A percentile compares a stretch with the other conserved stretches of the same genome.
Conservation (phyloP, 2,329 filamentous ascomycete genomes). For the Aspergillus neotritici region DNA sequence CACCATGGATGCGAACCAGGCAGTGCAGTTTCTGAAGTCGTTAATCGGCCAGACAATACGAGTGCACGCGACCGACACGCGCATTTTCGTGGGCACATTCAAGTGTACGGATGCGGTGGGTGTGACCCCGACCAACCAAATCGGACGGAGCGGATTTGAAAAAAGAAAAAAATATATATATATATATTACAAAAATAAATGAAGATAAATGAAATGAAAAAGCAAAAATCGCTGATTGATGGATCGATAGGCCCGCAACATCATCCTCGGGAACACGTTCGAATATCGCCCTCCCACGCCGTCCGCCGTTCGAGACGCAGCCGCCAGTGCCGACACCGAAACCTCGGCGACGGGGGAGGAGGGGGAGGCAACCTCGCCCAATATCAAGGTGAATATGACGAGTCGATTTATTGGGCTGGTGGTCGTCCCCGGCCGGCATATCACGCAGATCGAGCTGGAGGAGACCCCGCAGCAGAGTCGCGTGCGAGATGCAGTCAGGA, state of each 20-base stretch:
- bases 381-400: conserved; percentile 64
- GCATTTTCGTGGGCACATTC: conserved; percentile 83
- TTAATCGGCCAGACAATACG: conserved; percentile 75
- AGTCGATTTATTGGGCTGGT: conserved; percentile 84
- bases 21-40: conserved; percentile 43
- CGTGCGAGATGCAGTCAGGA: conserved; percentile 15
- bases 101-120: conserved; percentile 89
- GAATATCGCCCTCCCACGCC: conserved; percentile 76
- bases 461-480: conserved; percentile 41
- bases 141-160: conserved; percentile 6
- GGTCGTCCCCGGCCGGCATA: conserved; percentile 79
- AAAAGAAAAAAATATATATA: not conserved
- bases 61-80: conserved; percentile 71
- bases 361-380: too few relatives aligned
- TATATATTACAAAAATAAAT: too few relatives aligned
- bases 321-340: conserved; percentile 28
- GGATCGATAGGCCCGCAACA: conserved; percentile 66
- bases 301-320: conserved; percentile 41
- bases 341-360: conserved; percentile 12
- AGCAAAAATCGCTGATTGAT: conserved; percentile 14
- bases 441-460: conserved; percentile 83
- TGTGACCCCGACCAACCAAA: conserved; percentile 16
- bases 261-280: conserved; percentile 78
- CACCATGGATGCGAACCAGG: conserved; percentile 34
- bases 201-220: conserved; percentile 1